phyloP scores from a whole-genome alignment of 805 yeast species.

The Brettanomyces sp. region DNA sequence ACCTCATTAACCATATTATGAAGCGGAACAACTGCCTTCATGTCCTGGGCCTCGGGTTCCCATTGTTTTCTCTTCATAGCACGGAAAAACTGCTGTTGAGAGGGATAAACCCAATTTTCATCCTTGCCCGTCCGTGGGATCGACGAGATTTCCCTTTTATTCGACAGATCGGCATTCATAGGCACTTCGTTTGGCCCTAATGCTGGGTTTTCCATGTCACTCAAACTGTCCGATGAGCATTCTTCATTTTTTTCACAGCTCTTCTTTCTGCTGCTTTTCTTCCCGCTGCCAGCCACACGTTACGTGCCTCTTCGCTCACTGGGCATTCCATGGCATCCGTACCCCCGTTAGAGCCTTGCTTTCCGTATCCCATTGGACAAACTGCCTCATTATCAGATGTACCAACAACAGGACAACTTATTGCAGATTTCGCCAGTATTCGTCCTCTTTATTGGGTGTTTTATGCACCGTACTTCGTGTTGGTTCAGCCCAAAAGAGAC shows the following conservation, averaged over 20 bases:
- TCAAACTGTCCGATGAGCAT: slow-evolving; percentile 36
- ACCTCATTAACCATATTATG: slow-evolving; percentile 91
- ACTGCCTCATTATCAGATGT: background rate
- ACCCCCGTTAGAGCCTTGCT: slow-evolving; percentile 14
- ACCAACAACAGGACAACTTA: background rate
- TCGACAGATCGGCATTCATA: slow-evolving; percentile 34
- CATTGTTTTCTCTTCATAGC: slow-evolving; percentile 90
- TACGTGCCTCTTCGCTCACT: slow-evolving; percentile 29
- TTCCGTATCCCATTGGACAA: slow-evolving; percentile 6
- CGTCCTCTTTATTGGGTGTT: background rate
- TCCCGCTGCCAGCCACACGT: slow-evolving; percentile 23
- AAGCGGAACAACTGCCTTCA: slow-evolving; percentile 86
- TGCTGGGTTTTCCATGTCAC: slow-evolving; percentile 26
- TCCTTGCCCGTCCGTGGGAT: slow-evolving; percentile 70
- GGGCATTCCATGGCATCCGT: slow-evolving; percentile 23
- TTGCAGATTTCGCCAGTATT: background rate
- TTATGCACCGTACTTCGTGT: background rate
- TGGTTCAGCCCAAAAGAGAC: slow-evolving; percentile 14
- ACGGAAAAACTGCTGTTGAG: slow-evolving; percentile 87
- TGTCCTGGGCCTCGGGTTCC: slow-evolving; percentile 73
- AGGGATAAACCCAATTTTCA: slow-evolving; percentile 87
- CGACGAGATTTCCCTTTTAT: slow-evolving; percentile 68
- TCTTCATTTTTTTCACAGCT: slow-evolving; percentile 11
- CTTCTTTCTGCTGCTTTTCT: slow-evolving; percentile 1
- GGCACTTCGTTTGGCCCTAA: slow-evolving; percentile 8